Conservation (phyloP, 1,284 basidiomycete genomes). For the Ganoderma multipileum region DNA sequence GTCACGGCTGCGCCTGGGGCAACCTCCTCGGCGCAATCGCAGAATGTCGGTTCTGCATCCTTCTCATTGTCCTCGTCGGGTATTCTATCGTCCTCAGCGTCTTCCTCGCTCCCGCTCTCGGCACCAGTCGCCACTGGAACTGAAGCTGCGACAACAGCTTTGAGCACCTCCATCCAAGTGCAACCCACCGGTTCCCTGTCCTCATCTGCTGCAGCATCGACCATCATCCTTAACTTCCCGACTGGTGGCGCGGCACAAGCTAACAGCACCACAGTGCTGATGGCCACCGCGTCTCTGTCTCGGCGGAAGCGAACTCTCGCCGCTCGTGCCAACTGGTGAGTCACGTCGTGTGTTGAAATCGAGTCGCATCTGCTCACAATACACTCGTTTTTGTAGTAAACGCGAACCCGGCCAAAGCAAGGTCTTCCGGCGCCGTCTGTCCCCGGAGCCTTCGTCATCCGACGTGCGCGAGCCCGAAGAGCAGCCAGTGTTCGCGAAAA, state of each 20-base stretch:
- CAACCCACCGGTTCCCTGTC: neutral
- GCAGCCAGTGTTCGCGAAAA: constrained; percentile 3
- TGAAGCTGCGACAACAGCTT: neutral
- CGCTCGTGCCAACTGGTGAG: constrained; percentile 22
- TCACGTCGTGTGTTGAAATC: constrained; percentile 2
- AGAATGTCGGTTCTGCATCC: constrained; percentile 6
- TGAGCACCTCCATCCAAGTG: constrained; percentile 40
- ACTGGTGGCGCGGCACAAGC: neutral
- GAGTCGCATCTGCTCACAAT: constrained; percentile 3
- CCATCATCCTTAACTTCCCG: constrained; percentile 6
- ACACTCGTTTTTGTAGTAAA: constrained; percentile 1
- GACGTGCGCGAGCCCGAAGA: neutral
- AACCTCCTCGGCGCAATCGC: constrained; percentile 2
- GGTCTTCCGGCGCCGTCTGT: constrained; percentile 15
- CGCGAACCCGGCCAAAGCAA: constrained; percentile 11
- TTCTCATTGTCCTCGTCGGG: neutral
- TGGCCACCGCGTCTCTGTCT: neutral
- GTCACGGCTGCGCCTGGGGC: constrained; percentile 23
- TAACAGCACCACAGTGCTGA: constrained; percentile 1
- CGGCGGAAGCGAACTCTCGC: neutral
- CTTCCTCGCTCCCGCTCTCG: constrained; percentile 9
- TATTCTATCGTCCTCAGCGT: neutral
- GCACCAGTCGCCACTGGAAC: constrained; percentile 1
- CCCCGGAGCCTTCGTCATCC: neutral
- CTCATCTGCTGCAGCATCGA: constrained; percentile 45